Conservation (phyloP, 441 rosid genomes). For the Lepidium campestre region DNA sequence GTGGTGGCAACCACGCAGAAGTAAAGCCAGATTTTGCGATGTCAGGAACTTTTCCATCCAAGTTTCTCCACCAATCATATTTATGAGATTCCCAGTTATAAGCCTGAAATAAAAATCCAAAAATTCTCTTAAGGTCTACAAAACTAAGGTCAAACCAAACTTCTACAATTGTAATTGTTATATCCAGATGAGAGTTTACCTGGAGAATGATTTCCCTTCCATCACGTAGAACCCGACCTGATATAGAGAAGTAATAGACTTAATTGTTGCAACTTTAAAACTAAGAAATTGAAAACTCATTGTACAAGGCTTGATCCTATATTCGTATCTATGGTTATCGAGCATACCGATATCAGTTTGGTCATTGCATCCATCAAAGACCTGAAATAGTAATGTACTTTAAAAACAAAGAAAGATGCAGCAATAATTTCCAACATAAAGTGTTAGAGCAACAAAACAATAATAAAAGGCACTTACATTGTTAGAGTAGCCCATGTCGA, state of each 20-base stretch:
- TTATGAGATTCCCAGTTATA: constrained; percentile 96
- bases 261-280: not conserved
- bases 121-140: not conserved
- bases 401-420: not conserved
- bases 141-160: not conserved
- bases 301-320: not conserved
- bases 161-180: not conserved
- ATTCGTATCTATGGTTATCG: not conserved
- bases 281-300: not conserved
- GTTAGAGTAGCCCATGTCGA: constrained; percentile 37
- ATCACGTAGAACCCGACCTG: constrained; percentile 48
- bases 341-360: constrained; percentile 56
- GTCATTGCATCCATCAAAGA: constrained; percentile 41
- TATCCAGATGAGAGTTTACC: constrained; percentile 32
- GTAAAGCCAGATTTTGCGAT: constrained; percentile 87
- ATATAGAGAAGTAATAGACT: constrained; percentile 14
- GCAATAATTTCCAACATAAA: not conserved
- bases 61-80: constrained; percentile 85
- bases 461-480: constrained; percentile 26
- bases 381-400: constrained; percentile 32
- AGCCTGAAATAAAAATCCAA: constrained; percentile 36
- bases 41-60: constrained; percentile 62
- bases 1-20: constrained; percentile 87
- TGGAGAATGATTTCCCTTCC: constrained; percentile 86
- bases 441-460: not conserved